Evolutionary conservation across 768 basidiomycete species (phyloP).

Genomic region (Kwoniella bestiolae): DNA sequence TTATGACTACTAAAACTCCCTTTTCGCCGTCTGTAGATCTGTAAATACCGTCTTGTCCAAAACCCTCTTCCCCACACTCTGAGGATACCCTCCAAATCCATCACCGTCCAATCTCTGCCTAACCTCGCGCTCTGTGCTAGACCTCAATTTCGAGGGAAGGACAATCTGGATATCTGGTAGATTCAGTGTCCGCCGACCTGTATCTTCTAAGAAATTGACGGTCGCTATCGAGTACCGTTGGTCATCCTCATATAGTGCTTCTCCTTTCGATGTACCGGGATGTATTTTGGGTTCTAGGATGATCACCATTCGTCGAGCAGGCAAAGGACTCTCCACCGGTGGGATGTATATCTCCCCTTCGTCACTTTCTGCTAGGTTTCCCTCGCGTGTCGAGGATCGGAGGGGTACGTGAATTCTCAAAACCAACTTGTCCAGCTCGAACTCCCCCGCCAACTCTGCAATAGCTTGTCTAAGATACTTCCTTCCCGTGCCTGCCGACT

Average conservation of each 20-base stretch:
- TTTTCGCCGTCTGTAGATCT: background rate
- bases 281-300: background rate
- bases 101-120: background rate
- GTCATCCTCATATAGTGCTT: background rate
- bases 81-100: background rate
- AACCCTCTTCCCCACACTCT: background rate
- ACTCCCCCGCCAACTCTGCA: background rate
- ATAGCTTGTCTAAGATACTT: background rate
- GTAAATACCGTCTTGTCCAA: background rate
- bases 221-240: background rate
- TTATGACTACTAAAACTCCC: background rate
- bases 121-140: no score
- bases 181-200: background rate
- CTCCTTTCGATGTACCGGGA: background rate
- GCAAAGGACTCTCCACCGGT: background rate
- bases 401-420: background rate
- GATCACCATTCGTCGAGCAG: background rate
- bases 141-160: background rate
- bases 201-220: background rate
- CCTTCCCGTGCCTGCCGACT: background rate
- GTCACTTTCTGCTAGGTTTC: background rate
- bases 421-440: background rate
- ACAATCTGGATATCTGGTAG: background rate
- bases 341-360: slow-evolving; percentile 5
- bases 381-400: background rate